phyloP scores from a whole-genome alignment of 2,329 filamentous ascomycete species.

The Hymenoscyphus salicellus region DNA sequence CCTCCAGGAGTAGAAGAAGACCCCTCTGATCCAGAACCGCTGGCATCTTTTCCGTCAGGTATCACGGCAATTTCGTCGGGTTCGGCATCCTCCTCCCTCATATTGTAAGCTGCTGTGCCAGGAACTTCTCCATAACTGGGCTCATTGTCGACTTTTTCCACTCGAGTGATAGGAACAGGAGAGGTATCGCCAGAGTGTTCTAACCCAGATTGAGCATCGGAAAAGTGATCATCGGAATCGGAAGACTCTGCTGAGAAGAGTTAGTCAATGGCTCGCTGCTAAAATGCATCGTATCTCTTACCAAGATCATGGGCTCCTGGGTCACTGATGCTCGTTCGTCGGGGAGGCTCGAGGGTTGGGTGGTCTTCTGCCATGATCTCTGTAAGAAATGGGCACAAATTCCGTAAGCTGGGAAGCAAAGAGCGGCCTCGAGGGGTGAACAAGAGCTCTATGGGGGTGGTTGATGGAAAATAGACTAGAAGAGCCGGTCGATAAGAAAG shows the following conservation, averaged over 20 bases:
- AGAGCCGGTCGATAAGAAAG: neutral
- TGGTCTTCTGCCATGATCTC: slow-evolving; percentile 33
- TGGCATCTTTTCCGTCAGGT: slow-evolving; percentile 16
- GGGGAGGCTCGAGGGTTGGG: slow-evolving; percentile 42
- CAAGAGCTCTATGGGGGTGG: neutral
- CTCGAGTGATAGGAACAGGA: slow-evolving; percentile 52
- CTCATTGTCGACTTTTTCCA: slow-evolving; percentile 58
- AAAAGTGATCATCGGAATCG: slow-evolving; percentile 68
- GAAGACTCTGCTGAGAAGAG: slow-evolving; percentile 46
- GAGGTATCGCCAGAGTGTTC: slow-evolving; percentile 46
- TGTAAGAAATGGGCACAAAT: neutral
- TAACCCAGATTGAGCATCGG: slow-evolving; percentile 57
- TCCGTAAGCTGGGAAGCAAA: neutral
- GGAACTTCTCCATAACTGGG: slow-evolving; percentile 61
- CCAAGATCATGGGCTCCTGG: slow-evolving; percentile 60
- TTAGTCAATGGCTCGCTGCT: slow-evolving; percentile 14
- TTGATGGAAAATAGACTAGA: neutral
- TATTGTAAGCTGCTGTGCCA: slow-evolving; percentile 55
- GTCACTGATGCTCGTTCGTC: slow-evolving; percentile 46
- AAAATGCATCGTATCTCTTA: slow-evolving; percentile 34
- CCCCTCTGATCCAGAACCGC: slow-evolving; percentile 5
- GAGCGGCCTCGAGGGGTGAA: neutral
- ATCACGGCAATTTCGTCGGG: slow-evolving; percentile 56
- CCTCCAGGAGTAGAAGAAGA: slow-evolving; percentile 28
- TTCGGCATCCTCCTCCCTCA: slow-evolving; percentile 55